Conservation (phyloP, 257 asterid species). For the Jacaranda copaia region DNA sequence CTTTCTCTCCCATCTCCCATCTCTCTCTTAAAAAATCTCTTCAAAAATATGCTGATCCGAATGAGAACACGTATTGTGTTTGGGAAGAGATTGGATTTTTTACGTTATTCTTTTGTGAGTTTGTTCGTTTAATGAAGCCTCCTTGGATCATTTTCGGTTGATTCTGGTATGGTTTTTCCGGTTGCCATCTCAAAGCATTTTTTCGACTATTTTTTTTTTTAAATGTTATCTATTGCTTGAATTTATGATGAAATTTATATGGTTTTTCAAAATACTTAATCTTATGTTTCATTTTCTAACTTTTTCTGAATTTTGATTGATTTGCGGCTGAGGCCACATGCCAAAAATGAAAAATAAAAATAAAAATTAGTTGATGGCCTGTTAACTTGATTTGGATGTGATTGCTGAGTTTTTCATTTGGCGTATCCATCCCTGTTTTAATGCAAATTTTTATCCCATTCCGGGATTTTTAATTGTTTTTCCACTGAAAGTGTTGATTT, state of each 20-base stretch:
- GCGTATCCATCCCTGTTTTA: slow-evolving; percentile 2
- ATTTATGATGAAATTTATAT: slow-evolving; percentile 3
- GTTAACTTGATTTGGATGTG: neutral
- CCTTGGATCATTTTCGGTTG: slow-evolving; percentile 55
- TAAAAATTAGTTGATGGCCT: slow-evolving; percentile 21
- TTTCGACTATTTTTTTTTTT: neutral
- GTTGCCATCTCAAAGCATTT: slow-evolving; percentile 33
- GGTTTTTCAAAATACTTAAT: neutral
- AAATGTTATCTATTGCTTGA: neutral
- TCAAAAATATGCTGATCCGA: slow-evolving; percentile 45
- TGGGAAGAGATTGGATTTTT: slow-evolving; percentile 12
- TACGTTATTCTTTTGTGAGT: neutral
- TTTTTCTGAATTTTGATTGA: slow-evolving; percentile 20
- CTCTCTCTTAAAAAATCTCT: slow-evolving; percentile 34
- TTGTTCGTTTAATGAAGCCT: slow-evolving; percentile 58
- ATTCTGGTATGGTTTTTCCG: slow-evolving; percentile 47
- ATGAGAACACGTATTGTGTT: slow-evolving; percentile 17
- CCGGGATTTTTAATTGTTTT: slow-evolving; percentile 15
- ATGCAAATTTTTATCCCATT: neutral
- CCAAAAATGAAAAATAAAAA: neutral
- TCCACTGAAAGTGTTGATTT: slow-evolving; percentile 11
- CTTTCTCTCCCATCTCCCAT: slow-evolving; percentile 35
- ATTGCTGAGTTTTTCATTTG: slow-evolving; percentile 11
- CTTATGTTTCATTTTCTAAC: neutral
- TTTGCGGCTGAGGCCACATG: slow-evolving; percentile 24